Conservation (phyloP, 179 eudicot species). For the Gypsophila paniculata region DNA sequence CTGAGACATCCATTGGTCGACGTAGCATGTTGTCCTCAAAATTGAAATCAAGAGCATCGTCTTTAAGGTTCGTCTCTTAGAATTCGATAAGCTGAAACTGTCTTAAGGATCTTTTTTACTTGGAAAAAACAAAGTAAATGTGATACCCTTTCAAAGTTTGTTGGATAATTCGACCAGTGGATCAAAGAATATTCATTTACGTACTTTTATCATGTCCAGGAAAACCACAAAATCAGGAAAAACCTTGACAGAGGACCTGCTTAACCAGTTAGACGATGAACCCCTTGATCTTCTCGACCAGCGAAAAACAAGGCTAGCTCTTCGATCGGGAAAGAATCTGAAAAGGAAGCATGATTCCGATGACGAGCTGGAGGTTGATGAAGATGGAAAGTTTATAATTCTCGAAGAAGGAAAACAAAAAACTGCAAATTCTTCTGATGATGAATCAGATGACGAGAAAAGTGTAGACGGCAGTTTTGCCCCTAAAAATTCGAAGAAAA, state of each 20-base stretch:
- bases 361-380: conserved; percentile 64
- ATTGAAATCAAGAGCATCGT: conserved; percentile 49
- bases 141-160: background rate
- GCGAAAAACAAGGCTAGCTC: conserved; percentile 63
- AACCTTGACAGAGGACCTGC: conserved; percentile 61
- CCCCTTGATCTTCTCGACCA: conserved; percentile 91
- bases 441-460: conserved; percentile 44
- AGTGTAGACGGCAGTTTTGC: conserved; percentile 44
- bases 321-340: conserved; percentile 48
- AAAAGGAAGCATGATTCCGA: conserved; percentile 54
- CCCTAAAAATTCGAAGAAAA: conserved; percentile 36
- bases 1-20: conserved; percentile 42
- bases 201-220: conserved; percentile 39
- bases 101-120: background rate
- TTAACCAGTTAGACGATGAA: conserved; percentile 64
- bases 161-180: background rate
- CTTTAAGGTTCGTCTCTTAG: conserved; percentile 44
- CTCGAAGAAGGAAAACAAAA: conserved; percentile 49
- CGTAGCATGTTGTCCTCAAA: conserved; percentile 44
- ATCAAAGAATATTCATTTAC: too few relatives aligned
- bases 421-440: conserved; percentile 32
- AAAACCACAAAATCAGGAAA: conserved; percentile 47
- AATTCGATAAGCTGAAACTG: background rate
- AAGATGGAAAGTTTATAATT: conserved; percentile 64
- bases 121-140: background rate